A percentile compares a stretch with the other conserved stretches of the same genome.
These are phyloP conservation scores for Eucalyptus pauciflora DNA, from an alignment of 345 rosid species.

Conservation along the genomic window DNA sequence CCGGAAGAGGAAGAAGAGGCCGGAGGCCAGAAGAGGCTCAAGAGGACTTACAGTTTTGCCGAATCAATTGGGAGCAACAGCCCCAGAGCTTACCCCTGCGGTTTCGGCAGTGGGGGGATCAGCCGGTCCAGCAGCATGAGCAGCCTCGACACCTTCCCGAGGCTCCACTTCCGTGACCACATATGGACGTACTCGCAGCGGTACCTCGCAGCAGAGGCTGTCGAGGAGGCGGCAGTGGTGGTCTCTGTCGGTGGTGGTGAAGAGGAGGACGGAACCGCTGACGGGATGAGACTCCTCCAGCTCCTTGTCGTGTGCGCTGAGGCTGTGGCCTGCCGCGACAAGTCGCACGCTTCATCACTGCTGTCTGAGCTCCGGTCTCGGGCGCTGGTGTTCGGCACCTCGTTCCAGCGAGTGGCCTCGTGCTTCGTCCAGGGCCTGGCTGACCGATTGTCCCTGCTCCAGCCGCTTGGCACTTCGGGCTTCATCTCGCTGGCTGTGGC, in stretches of 20 bases:
- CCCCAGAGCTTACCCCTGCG: not conserved
- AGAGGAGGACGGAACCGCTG: conserved; percentile 17
- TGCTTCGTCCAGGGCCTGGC: conserved; percentile 59
- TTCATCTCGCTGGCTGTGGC: not conserved
- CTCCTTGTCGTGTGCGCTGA: conserved; percentile 53
- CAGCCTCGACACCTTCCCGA: conserved; percentile 12
- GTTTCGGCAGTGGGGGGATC: not conserved
- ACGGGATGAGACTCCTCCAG: conserved; percentile 46
- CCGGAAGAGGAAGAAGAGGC: not conserved
- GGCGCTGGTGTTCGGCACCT: conserved; percentile 45
- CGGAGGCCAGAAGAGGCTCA: conserved; percentile 23
- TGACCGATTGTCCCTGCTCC: conserved; percentile 33
- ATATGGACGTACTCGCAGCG: conserved; percentile 18
- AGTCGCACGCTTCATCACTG: conserved; percentile 31
- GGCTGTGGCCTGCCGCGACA: conserved; percentile 66
- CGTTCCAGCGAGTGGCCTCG: conserved; percentile 59
- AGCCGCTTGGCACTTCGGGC: conserved; percentile 27
- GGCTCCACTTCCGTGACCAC: conserved; percentile 35
- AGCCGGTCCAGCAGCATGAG: conserved; percentile 16
- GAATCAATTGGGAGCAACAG: conserved; percentile 12
- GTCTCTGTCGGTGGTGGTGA: not conserved
- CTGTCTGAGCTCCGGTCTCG: conserved; percentile 35
- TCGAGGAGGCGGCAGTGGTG: conserved; percentile 32
- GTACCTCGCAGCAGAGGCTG: conserved; percentile 31
- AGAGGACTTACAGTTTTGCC: conserved; percentile 2